phyloP scores from a whole-genome alignment of 495 filamentous ascomycete species.

The Penicillium bialowiezense region DNA sequence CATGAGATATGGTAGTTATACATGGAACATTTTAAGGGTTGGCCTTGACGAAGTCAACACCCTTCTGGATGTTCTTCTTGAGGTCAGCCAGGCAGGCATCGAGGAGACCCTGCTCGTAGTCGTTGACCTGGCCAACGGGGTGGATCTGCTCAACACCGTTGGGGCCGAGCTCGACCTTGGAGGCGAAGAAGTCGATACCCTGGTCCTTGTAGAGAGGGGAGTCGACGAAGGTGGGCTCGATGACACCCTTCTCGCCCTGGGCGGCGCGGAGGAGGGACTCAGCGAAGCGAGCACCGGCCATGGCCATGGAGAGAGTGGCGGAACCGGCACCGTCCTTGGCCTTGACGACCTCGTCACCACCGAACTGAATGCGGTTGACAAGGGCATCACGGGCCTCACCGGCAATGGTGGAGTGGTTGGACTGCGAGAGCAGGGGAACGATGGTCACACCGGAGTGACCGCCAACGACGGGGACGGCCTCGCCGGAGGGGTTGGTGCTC shows the following conservation, averaged over 20 bases:
- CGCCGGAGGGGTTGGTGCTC: constrained; percentile 80
- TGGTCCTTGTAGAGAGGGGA: constrained; percentile 96
- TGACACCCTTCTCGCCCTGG: constrained; percentile 89
- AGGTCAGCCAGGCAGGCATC: constrained; percentile 81
- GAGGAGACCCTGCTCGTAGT: constrained; percentile 84
- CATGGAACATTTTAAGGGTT: constrained; percentile 57
- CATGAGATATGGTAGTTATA: constrained; percentile 19
- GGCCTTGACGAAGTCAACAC: constrained; percentile 64
- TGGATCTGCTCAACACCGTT: constrained; percentile 93
- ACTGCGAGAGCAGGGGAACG: constrained; percentile 94
- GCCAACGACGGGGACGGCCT: constrained; percentile 93
- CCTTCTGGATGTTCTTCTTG: constrained; percentile 85
- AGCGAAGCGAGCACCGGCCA: constrained; percentile 96
- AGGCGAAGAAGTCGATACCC: constrained; percentile 94
- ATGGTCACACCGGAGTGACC: constrained; percentile 98
- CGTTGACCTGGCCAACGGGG: constrained; percentile 75
- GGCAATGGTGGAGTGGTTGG: constrained; percentile 76
- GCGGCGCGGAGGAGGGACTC: constrained; percentile 90
- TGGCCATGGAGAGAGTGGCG: constrained; percentile 98
- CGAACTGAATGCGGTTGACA: constrained; percentile 95
- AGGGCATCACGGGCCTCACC: constrained; percentile 72
- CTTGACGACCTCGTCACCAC: constrained; percentile 98
- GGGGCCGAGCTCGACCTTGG: constrained; percentile 89
- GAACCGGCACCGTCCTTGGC: constrained; percentile 98
- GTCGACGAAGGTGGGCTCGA: constrained; percentile 97